Base-by-base conservation (phyloP, 2,329 filamentous ascomycete genomes). In the Huntiella bhutanensis region DNA sequence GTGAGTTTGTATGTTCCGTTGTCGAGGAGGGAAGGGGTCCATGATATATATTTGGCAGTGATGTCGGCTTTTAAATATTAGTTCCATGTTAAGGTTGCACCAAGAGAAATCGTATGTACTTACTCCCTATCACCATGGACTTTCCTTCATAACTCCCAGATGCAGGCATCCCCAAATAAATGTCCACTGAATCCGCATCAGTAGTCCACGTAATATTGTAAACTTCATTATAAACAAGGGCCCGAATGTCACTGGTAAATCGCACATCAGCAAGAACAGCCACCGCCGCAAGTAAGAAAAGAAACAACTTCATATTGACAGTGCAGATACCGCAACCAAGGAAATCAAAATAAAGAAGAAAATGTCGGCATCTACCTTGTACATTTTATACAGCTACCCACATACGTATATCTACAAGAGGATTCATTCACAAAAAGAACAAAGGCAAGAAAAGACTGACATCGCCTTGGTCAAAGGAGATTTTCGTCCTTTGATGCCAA, bases 121-220 rank as follows among this genome's bases (percentile, higher is more conserved):
- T 17, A 43, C 41, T 16, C 28, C n/a, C 22, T 8, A 43, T 13
- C 11, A 33, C 13, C 11, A 43, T 43, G 15, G 10, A 17, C 41
- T 7, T 43, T 17, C 34, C 8, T 28, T 28, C 22, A 28, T 28
- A 28, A 28, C 8, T 10, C 6, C 22, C 22, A 28, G 22, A 10
- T 28, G 22, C 22, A 28, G 22, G 22, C 22, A 28, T 28, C 8
- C 22, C 22, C 11, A 47, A 19, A 11, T 42, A 45, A 4, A 49
- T 10, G 33, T 49, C 17, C 1, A 49, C 36, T 8, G 47, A 43
- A 5, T 32, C 28, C 11, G 42, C 33, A 28, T 49, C 17, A 12
- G 47, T 45, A 8, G 15, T 41, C 47, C 47, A 49, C 2, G 47
- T 35, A 5, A 49, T n/a, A 15, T 35, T 45, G 13, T 45, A 41